Evolutionary conservation across 768 basidiomycete genomes (phyloP).

Genomic region (Suillus subaureus): DNA sequence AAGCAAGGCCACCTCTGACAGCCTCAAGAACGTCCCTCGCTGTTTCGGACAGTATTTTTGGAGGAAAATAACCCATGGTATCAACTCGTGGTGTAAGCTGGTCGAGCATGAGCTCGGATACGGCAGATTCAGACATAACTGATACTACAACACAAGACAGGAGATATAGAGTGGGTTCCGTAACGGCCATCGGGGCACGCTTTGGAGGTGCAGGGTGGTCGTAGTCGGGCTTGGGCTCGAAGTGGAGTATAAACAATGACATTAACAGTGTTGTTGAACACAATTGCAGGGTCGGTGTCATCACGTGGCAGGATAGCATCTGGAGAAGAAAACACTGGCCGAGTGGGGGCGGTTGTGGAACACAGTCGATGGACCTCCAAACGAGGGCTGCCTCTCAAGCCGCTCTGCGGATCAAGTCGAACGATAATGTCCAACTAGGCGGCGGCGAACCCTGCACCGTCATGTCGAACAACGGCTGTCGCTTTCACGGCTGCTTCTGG

Average conservation of each 20-base stretch:
- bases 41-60: conserved; percentile 65
- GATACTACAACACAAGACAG: conserved; percentile 86
- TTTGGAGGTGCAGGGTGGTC: conserved; percentile 18
- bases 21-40: conserved; percentile 74
- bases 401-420: conserved; percentile 66
- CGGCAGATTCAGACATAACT: conserved; percentile 65
- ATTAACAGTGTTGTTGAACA: conserved; percentile 26
- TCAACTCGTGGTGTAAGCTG: conserved; percentile 93
- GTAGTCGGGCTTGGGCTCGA: conserved; percentile 55
- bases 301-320: conserved; percentile 27
- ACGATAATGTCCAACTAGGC: conserved; percentile 51
- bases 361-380: conserved; percentile 38
- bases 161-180: conserved; percentile 32
- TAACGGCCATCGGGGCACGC: conserved; percentile 33
- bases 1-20: conserved; percentile 79
- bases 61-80: conserved; percentile 79
- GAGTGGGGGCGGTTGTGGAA: conserved; percentile 26
- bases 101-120: conserved; percentile 85
- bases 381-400: conserved; percentile 60
- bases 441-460: conserved; percentile 47
- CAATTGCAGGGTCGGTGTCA: conserved; percentile 25
- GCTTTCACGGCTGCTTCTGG: conserved; percentile 35
- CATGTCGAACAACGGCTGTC: conserved; percentile 34
- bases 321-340: conserved; percentile 28
- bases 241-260: conserved; percentile 60